Percentiles rank a stretch among this genome's conserved stretches.
Evolutionary conservation across 306 rosid species (phyloP).

Genomic region (Oxytropis ochrocephala): DNA sequence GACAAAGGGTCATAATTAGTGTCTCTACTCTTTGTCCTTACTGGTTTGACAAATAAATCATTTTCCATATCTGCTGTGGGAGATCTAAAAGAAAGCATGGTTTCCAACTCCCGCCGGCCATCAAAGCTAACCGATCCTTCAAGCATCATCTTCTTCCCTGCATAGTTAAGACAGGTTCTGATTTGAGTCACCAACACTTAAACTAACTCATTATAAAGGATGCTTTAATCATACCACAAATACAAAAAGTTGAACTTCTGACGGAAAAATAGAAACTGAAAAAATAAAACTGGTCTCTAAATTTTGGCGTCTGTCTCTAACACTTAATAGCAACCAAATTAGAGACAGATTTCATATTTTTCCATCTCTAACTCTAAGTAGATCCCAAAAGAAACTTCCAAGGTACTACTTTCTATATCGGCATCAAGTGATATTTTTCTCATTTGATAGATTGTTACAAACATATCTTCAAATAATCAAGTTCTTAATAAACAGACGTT

Average conservation of each 20-base stretch:
- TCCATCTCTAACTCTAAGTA: not conserved
- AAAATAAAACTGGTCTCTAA: no score
- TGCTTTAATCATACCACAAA: no score
- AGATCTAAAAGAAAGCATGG: slow-evolving; percentile 26
- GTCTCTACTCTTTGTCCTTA: slow-evolving; percentile 24
- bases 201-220: no score
- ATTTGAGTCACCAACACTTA: not conserved
- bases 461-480: slow-evolving; percentile 8
- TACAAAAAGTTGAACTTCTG: no score
- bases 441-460: slow-evolving; percentile 19
- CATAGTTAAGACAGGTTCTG: not conserved
- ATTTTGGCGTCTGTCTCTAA: no score
- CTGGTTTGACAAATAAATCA: slow-evolving; percentile 24
- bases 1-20: slow-evolving; percentile 5
- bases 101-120: slow-evolving; percentile 33
- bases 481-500: slow-evolving; percentile 7
- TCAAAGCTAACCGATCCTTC: slow-evolving; percentile 39
- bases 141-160: slow-evolving; percentile 15
- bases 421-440: not conserved
- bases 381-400: slow-evolving; percentile 35
- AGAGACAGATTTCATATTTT: no score
- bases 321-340: no score
- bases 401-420: slow-evolving; percentile 6
- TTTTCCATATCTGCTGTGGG: slow-evolving; percentile 35
- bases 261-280: no score